Percentiles rank a stretch among this genome's conserved stretches.
These are phyloP conservation scores for Solanum ossicruentum DNA, from an alignment of 257 asterid genomes.

Conservation along the genomic window DNA sequence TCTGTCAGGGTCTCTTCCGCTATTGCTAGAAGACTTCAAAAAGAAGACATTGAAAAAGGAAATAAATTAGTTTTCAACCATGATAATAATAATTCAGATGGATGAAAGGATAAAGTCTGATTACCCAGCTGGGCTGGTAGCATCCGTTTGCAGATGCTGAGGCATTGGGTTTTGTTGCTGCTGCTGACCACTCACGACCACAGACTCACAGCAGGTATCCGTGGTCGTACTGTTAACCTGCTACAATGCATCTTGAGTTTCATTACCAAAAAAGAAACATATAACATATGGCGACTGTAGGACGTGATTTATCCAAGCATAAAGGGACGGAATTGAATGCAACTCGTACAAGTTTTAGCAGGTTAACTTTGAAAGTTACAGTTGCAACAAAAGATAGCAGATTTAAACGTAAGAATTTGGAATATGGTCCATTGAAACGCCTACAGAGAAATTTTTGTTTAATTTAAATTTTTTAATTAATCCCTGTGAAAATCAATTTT, in stretches of 20 bases:
- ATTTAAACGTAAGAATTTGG: neutral
- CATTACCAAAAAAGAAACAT: neutral
- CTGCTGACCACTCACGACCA: conserved; percentile 83
- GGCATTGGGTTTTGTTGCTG: conserved; percentile 74
- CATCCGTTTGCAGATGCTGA: conserved; percentile 86
- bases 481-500: neutral
- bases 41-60: neutral
- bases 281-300: neutral
- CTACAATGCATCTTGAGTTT: neutral
- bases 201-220: conserved; percentile 93
- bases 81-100: neutral
- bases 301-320: neutral
- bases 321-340: neutral
- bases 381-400: neutral
- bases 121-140: conserved; percentile 99
- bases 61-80: neutral
- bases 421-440: neutral
- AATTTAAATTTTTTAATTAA: neutral
- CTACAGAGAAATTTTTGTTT: neutral
- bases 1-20: conserved; percentile 99
- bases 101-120: neutral
- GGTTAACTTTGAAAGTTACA: neutral
- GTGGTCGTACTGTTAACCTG: conserved; percentile 70
- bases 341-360: neutral
- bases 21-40: conserved; percentile 69